Conservation (phyloP, 106 monocot genomes). For the Narthecium ossifragum region DNA sequence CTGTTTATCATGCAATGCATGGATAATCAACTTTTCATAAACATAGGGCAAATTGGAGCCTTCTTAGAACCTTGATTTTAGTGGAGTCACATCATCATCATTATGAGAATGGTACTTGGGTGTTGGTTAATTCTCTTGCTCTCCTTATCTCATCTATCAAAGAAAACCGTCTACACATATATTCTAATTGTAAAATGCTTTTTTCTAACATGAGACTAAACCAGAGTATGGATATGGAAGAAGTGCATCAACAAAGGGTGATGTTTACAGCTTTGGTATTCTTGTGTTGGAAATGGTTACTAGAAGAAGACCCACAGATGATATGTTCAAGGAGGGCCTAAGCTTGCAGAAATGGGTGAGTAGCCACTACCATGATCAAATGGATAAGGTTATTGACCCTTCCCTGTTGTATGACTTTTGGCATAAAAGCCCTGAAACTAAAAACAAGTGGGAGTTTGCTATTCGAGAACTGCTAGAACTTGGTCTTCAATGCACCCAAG, state of each 20-base stretch:
- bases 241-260: conserved; percentile 17
- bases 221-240: conserved; percentile 31
- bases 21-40: no score
- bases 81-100: no score
- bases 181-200: no score
- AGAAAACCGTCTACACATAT: no score
- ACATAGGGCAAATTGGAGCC: no score
- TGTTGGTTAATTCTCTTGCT: no score
- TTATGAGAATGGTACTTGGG: no score
- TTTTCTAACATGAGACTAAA: no score
- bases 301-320: conserved; percentile 24
- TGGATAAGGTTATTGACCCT: conserved; percentile 17
- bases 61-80: no score
- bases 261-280: conserved; percentile 31
- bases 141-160: no score
- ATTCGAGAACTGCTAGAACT: conserved; percentile 32
- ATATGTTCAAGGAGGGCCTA: conserved; percentile 17
- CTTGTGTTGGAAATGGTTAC: conserved; percentile 23
- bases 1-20: no score
- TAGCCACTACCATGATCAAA: conserved; percentile 13
- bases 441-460: conserved; percentile 31
- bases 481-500: conserved; percentile 39
- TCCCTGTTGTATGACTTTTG: conserved; percentile 6
- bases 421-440: conserved; percentile 16
- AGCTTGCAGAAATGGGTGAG: conserved; percentile 28